Evolutionary conservation across 2,329 filamentous ascomycete species (phyloP).

Genomic region (Pseudogymnoascus sp.): DNA sequence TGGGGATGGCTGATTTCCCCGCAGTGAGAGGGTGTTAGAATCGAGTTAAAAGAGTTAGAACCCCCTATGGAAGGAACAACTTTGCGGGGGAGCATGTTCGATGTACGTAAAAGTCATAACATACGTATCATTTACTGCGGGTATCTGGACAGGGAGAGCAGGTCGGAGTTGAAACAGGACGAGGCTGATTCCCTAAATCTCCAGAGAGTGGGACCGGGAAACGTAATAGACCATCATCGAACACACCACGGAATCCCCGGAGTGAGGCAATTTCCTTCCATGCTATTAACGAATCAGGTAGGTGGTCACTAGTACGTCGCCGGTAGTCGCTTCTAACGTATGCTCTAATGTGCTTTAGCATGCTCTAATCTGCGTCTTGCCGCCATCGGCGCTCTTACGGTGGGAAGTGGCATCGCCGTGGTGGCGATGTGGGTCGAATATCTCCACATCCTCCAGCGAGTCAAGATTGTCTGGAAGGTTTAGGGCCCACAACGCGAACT

Average conservation of each 20-base stretch:
- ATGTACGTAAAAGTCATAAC: background rate
- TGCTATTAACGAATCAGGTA: background rate
- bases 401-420: background rate
- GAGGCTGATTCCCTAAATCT: background rate
- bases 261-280: conserved; percentile 7
- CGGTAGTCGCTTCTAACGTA: background rate
- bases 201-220: background rate
- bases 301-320: background rate
- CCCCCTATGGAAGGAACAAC: background rate
- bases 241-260: background rate
- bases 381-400: background rate
- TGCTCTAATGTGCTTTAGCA: background rate
- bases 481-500: background rate
- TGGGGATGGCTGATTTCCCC: conserved; percentile 1
- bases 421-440: conserved; percentile 4
- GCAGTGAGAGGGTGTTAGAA: background rate
- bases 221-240: conserved; percentile 1
- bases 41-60: conserved; percentile 1
- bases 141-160: background rate
- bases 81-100: conserved; percentile 4
- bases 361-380: background rate
- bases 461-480: conserved; percentile 6
- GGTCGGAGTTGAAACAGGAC: background rate
- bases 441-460: conserved; percentile 6
- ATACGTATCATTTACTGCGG: background rate